Base-by-base conservation (phyloP, 108 stramenopile genomes). In the Cylindrotheca closterium region DNA sequence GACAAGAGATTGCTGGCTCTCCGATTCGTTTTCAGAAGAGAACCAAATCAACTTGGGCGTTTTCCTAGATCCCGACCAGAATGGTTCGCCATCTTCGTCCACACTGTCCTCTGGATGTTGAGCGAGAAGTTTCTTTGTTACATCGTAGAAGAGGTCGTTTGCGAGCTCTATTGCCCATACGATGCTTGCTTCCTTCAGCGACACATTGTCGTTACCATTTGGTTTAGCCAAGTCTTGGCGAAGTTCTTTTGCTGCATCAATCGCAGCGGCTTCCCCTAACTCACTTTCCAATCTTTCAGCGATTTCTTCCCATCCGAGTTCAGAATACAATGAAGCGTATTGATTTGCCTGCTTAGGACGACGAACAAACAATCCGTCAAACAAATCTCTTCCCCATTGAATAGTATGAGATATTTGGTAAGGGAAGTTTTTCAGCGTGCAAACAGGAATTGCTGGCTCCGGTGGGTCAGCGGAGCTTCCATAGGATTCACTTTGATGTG, bases 11-110 rank as follows among this genome's bases (percentile, higher is more conserved):
- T 84, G 78, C 49, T 79, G 73, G 17, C 60, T 67, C 1, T 18
- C 12, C 3, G 12, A 3, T 5, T 5, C 58, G 42, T 75, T 68
- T n/a, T 73, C 76, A n/a, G 65, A 73, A 37, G 65, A 63, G 51
- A 81, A 89, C 21, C 47, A 51, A 19, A 91, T 29, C 12, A 79
- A 57, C 24, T 56, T 84, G 21, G 94, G 94, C 2, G 66, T 56
- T 51, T 86, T 81, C 48, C 95, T 68, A 15, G 87, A 75, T 3
- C 96, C 96, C 26, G 86, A 79, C 98, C 98, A 98, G 69, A 98
- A 99, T 5, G 78, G 89, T 34, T 86, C 73, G 0, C 93, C 97
- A 53, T 99, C 97, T 24, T 99, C 98, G 70, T 98, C 97, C 2
- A 87, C 45, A 51, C 87, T 91, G 67, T 94, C 97, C 19, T 82